Percentiles rank a stretch among this genome's conserved stretches.
Evolutionary conservation across 352 stramenopile genomes (phyloP).

Genomic region (Halophytophthora batemanensis): DNA sequence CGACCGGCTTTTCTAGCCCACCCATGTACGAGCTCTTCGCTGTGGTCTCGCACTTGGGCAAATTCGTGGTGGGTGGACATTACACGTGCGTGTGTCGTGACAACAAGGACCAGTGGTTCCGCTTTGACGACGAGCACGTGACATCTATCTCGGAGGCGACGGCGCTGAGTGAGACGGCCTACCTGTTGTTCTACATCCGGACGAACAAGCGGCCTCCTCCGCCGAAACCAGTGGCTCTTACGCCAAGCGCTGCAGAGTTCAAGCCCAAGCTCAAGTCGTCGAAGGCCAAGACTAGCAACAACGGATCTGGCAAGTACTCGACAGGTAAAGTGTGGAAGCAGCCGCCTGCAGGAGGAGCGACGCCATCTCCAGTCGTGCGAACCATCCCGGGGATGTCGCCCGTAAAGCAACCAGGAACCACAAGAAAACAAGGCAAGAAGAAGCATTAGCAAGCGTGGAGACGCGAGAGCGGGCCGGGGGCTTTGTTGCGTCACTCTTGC

Average conservation of each 20-base stretch:
- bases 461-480: slow-evolving; percentile 12
- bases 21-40: slow-evolving; percentile 82
- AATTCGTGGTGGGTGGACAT: slow-evolving; percentile 77
- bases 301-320: slow-evolving; percentile 15
- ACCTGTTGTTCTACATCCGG: slow-evolving; percentile 81
- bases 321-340: slow-evolving; percentile 26
- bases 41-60: slow-evolving; percentile 78
- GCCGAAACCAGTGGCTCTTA: slow-evolving; percentile 7
- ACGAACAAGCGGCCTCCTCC: slow-evolving; percentile 35
- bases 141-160: slow-evolving; percentile 66
- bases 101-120: slow-evolving; percentile 88
- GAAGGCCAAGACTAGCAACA: neutral
- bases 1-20: slow-evolving; percentile 31
- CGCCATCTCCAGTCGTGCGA: slow-evolving; percentile 9
- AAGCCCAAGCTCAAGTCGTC: slow-evolving; percentile 19
- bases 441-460: slow-evolving; percentile 14
- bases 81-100: slow-evolving; percentile 83
- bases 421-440: slow-evolving; percentile 36
- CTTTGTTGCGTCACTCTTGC: slow-evolving; percentile 2
- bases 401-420: slow-evolving; percentile 17
- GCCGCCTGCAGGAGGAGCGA: slow-evolving; percentile 1
- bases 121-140: slow-evolving; percentile 82
- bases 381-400: slow-evolving; percentile 42
- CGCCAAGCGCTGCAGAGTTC: slow-evolving; percentile 16
- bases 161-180: slow-evolving; percentile 70